Conservation (phyloP, 176 grass and related monocot species). For the Hyparrhenia diplandra region DNA sequence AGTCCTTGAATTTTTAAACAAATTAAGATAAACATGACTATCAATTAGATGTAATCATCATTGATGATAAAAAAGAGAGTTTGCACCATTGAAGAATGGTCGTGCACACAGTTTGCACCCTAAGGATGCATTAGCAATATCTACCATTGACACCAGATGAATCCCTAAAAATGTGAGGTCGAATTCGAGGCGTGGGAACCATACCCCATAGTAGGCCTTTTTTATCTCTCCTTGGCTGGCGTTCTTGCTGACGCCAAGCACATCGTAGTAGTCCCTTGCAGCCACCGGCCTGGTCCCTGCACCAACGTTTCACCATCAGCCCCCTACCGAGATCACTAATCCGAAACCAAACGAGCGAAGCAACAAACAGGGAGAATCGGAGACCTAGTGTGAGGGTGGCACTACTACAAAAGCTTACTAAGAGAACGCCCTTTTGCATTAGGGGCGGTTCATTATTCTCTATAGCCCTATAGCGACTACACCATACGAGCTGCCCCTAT, state of each 20-base stretch:
- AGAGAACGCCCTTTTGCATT: too few relatives aligned
- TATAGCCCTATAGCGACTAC: too few relatives aligned
- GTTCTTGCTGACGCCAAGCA: slow-evolving; percentile 70
- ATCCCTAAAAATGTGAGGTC: neutral
- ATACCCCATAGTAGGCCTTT: slow-evolving; percentile 84
- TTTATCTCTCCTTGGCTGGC: slow-evolving; percentile 69
- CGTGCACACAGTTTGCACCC: neutral
- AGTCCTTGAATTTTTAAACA: too few relatives aligned
- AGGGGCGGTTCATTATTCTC: too few relatives aligned
- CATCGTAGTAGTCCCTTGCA: slow-evolving; percentile 74
- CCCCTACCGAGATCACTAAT: neutral
- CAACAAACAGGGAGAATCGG: slow-evolving; percentile 32
- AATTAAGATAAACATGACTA: too few relatives aligned
- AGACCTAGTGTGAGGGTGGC: too few relatives aligned
- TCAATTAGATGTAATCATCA: too few relatives aligned
- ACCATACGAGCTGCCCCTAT: too few relatives aligned
- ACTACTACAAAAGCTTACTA: too few relatives aligned
- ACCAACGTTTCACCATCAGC: slow-evolving; percentile 12
- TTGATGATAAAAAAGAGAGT: too few relatives aligned
- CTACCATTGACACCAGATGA: neutral
- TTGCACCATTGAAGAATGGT: too few relatives aligned
- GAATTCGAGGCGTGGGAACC: neutral
- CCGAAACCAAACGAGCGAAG: neutral
- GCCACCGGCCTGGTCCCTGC: slow-evolving; percentile 58
- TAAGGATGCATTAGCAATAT: neutral